phyloP scores from a whole-genome alignment of 257 asterid species.

The Fraxinus americana region DNA sequence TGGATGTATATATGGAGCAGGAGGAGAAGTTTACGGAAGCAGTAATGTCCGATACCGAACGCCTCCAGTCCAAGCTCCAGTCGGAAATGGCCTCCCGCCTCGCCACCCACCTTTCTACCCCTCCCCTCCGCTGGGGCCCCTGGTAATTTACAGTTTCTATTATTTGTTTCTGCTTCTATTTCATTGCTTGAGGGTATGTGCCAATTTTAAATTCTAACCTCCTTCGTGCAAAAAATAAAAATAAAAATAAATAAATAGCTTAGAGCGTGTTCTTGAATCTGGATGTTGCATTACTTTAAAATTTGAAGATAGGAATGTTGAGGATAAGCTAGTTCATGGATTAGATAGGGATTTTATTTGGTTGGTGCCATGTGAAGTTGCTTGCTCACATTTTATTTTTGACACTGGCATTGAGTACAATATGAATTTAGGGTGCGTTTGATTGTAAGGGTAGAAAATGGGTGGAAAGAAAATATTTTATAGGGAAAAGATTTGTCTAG shows the following conservation, averaged over 20 bases:
- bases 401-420: neutral
- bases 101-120: constrained; percentile 74
- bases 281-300: too few relatives aligned
- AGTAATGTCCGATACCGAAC: constrained; percentile 75
- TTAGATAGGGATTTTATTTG: too few relatives aligned
- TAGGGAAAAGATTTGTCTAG: too few relatives aligned
- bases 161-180: neutral
- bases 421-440: too few relatives aligned
- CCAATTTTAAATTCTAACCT: neutral
- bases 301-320: too few relatives aligned
- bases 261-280: too few relatives aligned
- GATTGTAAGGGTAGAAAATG: too few relatives aligned
- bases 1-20: constrained; percentile 97
- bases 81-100: constrained; percentile 86
- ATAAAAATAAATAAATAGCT: too few relatives aligned
- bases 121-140: constrained; percentile 91
- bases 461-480: too few relatives aligned
- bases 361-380: neutral
- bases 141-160: constrained; percentile 50
- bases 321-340: too few relatives aligned
- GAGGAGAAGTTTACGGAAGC: constrained; percentile 98
- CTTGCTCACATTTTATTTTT: neutral
- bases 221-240: neutral
- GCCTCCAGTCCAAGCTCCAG: constrained; percentile 79
- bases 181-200: constrained; percentile 7